A percentile compares a stretch with the other conserved stretches of the same genome.
Conservation (phyloP, 306 rosid species). For the Glycine latifolia region DNA sequence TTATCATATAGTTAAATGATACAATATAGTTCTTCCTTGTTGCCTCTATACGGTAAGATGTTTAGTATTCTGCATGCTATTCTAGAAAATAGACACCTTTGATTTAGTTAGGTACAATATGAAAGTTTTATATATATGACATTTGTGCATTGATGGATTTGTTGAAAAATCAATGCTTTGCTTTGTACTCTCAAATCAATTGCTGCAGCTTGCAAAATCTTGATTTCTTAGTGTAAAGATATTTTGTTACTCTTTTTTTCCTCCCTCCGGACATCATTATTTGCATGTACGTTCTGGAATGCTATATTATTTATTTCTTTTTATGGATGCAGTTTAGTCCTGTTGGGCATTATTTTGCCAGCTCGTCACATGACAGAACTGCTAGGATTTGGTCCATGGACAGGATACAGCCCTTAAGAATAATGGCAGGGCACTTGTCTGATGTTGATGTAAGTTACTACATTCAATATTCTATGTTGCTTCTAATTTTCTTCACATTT, state of each 20-base stretch:
- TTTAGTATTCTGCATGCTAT: too few species aligned
- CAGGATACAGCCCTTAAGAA: conserved; percentile 89
- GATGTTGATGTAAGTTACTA: conserved; percentile 90
- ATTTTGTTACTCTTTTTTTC: too few species aligned
- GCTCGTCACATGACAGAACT: conserved; percentile 96
- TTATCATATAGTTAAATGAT: neutral
- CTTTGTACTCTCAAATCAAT: neutral
- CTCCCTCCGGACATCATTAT: too few species aligned
- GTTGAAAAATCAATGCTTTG: neutral
- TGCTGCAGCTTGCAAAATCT: conserved; percentile 10
- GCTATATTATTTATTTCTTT: neutral
- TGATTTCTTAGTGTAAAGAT: too few species aligned
- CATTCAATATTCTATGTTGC: neutral
- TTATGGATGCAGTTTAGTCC: conserved; percentile 88
- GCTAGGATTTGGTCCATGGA: conserved; percentile 98
- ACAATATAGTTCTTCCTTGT: neutral
- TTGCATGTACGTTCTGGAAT: too few species aligned
- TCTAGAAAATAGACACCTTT: too few species aligned
- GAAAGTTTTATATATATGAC: too few species aligned
- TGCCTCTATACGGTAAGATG: too few species aligned
- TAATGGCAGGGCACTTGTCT: conserved; percentile 97
- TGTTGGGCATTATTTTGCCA: conserved; percentile 93
- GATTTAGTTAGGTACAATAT: too few species aligned
- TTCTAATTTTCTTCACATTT: too few species aligned
- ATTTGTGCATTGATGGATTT: neutral